phyloP scores from a whole-genome alignment of 768 basidiomycete species.

The Naganishia onofrii region DNA sequence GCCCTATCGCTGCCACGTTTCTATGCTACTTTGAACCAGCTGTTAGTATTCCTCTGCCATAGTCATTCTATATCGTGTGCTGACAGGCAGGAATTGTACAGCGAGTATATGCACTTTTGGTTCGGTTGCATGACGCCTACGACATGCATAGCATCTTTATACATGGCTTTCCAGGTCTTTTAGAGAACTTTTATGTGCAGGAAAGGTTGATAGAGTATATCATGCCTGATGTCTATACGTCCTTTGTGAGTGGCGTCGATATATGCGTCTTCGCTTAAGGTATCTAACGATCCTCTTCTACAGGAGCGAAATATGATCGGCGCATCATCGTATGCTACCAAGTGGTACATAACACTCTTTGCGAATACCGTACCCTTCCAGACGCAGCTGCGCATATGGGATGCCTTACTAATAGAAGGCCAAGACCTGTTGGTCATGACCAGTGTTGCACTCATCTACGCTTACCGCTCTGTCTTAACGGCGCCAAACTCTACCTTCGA shows the following conservation, averaged over 20 bases:
- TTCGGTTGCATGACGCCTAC: slow-evolving; percentile 85
- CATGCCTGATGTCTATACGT: slow-evolving; percentile 83
- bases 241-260: slow-evolving; percentile 60
- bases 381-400: slow-evolving; percentile 91
- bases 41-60: slow-evolving; percentile 43
- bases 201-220: slow-evolving; percentile 79
- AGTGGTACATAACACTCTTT: slow-evolving; percentile 99
- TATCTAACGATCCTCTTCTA: not conserved
- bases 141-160: slow-evolving; percentile 81
- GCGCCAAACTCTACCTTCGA: slow-evolving; percentile 78
- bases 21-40: slow-evolving; percentile 91
- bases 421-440: slow-evolving; percentile 81
- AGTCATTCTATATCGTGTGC: not conserved
- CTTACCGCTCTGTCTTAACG: slow-evolving; percentile 73
- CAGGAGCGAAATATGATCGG: slow-evolving; percentile 80
- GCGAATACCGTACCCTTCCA: slow-evolving; percentile 94
- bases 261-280: not conserved
- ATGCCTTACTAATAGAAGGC: slow-evolving; percentile 86
- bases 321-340: slow-evolving; percentile 92
- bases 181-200: slow-evolving; percentile 94
- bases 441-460: slow-evolving; percentile 85
- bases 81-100: slow-evolving; percentile 31
- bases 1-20: slow-evolving; percentile 89
- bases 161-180: slow-evolving; percentile 90
- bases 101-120: slow-evolving; percentile 76